Percentiles rank a stretch among this genome's conserved stretches.
phyloP scores from a whole-genome alignment of 306 rosid species.

The Cicer cuneatum region DNA sequence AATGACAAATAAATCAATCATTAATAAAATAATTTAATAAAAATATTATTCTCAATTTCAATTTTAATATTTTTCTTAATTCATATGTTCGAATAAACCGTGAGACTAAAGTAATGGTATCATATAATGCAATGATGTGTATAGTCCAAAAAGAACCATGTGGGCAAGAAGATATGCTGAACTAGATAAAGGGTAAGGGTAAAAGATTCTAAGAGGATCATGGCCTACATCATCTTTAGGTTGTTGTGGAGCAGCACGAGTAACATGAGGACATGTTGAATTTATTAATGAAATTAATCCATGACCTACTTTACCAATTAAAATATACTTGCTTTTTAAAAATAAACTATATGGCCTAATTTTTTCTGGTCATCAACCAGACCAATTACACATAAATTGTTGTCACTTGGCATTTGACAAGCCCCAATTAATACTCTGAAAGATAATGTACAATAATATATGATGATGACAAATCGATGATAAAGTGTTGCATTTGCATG shows the following conservation, averaged over 20 bases:
- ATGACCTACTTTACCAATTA: background rate
- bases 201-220: background rate
- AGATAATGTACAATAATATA: background rate
- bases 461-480: background rate
- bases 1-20: too few species aligned
- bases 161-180: background rate
- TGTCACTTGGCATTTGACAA: background rate
- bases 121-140: too few species aligned
- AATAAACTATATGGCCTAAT: constrained; percentile 9
- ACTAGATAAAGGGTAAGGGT: background rate
- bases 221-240: background rate
- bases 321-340: background rate
- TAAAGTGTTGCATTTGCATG: constrained; percentile 8
- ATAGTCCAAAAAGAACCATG: background rate
- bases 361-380: constrained; percentile 18
- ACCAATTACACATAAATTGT: background rate
- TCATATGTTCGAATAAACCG: too few species aligned
- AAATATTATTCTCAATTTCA: too few species aligned
- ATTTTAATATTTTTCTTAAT: too few species aligned
- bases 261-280: background rate
- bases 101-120: too few species aligned
- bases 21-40: too few species aligned
- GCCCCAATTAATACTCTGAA: background rate
- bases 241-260: background rate
- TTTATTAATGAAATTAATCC: background rate